Conservation (phyloP, 805 yeast species). For the Ogataea pilisensis region DNA sequence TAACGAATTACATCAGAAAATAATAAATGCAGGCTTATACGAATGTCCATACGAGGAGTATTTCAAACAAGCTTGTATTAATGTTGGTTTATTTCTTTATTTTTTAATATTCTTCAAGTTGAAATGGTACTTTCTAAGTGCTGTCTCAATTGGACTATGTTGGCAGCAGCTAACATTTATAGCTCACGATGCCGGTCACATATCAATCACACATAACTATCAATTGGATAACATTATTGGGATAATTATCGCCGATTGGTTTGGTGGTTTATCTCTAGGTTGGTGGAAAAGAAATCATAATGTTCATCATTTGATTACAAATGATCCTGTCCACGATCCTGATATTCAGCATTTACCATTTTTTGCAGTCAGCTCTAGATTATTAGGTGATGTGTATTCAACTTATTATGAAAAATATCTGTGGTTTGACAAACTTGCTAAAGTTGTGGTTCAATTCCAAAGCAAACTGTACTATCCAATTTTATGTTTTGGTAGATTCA, state of each 20-base stretch:
- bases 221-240: conserved; percentile 74
- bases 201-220: conserved; percentile 76
- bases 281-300: conserved; percentile 97
- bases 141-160: conserved; percentile 61
- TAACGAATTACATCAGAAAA: conserved; percentile 50
- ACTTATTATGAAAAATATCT: conserved; percentile 71
- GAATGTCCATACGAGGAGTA: conserved; percentile 73
- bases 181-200: conserved; percentile 89
- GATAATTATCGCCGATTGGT: conserved; percentile 64
- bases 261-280: conserved; percentile 86
- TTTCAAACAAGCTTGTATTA: conserved; percentile 62
- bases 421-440: conserved; percentile 65
- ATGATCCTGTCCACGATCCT: conserved; percentile 91
- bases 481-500: conserved; percentile 79
- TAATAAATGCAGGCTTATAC: conserved; percentile 59
- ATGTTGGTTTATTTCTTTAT: conserved; percentile 46
- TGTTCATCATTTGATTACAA: conserved; percentile 89
- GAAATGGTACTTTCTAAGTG: conserved; percentile 49
- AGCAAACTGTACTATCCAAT: conserved; percentile 72
- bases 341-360: conserved; percentile 92
- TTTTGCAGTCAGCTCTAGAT: conserved; percentile 74
- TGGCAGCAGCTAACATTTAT: conserved; percentile 91
- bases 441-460: conserved; percentile 57
- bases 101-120: conserved; percentile 46
- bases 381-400: conserved; percentile 68